These are phyloP conservation scores for Pisolithus tinctorius DNA, from an alignment of 768 basidiomycete species.

Conservation along the genomic window DNA sequence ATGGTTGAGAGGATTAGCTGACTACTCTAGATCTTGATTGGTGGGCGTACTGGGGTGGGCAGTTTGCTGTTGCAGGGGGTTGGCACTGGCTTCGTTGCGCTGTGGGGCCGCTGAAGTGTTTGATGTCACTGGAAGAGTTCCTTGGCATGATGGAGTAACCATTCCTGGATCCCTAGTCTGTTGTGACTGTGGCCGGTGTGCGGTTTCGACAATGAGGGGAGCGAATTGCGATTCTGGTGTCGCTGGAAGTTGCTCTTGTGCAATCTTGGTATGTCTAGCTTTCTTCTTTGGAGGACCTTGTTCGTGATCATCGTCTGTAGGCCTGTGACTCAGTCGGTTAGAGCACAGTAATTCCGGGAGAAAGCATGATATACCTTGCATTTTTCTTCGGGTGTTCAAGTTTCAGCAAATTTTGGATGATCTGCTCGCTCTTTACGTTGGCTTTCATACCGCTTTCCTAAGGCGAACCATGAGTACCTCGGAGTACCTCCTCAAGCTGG, in stretches of 20 bases:
- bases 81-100: not conserved
- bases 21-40: not conserved
- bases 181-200: not conserved
- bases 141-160: no score
- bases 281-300: slow-evolving; percentile 13
- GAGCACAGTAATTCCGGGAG: not conserved
- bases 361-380: slow-evolving; percentile 5
- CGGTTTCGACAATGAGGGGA: not conserved
- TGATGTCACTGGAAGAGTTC: no score
- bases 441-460: slow-evolving; percentile 18
- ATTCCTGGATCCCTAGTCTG: not conserved
- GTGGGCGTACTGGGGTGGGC: not conserved
- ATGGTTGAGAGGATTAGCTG: not conserved
- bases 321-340: slow-evolving; percentile 2
- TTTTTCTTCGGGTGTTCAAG: slow-evolving; percentile 6
- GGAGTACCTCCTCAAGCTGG: not conserved
- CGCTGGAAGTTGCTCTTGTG: not conserved
- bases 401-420: slow-evolving; percentile 16
- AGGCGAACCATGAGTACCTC: not conserved
- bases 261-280: not conserved
- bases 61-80: not conserved
- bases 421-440: slow-evolving; percentile 21
- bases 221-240: not conserved
- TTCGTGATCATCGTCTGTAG: slow-evolving; percentile 3
- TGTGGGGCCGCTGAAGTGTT: not conserved